phyloP scores from a whole-genome alignment of 73 alveolate species.

The Paramecium primaurelia region DNA sequence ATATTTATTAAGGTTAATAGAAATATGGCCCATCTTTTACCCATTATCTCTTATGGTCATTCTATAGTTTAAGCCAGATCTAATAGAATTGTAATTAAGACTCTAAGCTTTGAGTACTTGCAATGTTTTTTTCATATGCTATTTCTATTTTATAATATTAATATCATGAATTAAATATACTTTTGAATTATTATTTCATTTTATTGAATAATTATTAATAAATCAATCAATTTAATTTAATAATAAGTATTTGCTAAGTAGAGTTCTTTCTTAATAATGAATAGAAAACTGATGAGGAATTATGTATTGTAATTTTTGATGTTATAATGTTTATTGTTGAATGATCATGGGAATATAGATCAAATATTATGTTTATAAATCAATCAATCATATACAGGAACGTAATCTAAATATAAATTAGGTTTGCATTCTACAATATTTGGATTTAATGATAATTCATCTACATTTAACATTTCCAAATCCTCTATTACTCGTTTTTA shows the following conservation, averaged over 20 bases:
- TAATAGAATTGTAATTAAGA: background rate
- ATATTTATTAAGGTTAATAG: background rate
- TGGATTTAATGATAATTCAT: background rate
- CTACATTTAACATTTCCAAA: background rate
- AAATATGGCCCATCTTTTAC: background rate
- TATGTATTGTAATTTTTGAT: too few species aligned
- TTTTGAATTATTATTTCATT: too few species aligned
- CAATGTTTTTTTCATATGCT: background rate
- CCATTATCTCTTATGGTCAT: background rate
- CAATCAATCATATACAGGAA: background rate
- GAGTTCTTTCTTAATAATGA: too few species aligned
- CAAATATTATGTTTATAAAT: background rate
- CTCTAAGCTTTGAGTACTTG: background rate
- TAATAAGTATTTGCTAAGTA: too few species aligned
- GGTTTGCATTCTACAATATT: background rate
- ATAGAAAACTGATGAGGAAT: too few species aligned
- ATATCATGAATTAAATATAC: background rate
- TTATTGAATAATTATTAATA: too few species aligned
- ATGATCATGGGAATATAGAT: too few species aligned
- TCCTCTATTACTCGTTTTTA: background rate
- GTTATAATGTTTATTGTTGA: too few species aligned
- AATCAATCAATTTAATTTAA: too few species aligned
- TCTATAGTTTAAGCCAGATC: background rate
- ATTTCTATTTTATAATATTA: background rate
- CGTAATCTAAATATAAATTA: conserved; percentile 22